Evolutionary conservation across 2,329 filamentous ascomycete genomes (phyloP).

Genomic region (Talaromyces sp.): DNA sequence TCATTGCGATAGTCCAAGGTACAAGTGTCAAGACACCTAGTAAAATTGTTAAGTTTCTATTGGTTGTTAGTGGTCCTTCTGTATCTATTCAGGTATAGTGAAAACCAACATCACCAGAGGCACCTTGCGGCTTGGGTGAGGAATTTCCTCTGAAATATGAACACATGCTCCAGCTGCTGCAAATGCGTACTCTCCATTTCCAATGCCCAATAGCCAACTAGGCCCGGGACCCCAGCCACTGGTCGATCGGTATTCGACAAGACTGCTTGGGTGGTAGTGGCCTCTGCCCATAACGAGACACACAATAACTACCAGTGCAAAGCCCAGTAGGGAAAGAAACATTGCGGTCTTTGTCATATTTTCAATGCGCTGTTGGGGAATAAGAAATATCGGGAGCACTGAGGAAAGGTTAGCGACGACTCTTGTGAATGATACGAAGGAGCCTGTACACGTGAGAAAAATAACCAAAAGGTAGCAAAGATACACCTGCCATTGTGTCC

Average conservation of each 20-base stretch:
- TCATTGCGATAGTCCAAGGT: neutral
- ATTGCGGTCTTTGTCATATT: conserved; percentile 14
- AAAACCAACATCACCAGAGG: conserved; percentile 21
- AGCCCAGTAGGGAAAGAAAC: conserved; percentile 11
- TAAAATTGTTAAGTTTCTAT: conserved; percentile 23
- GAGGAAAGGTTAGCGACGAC: neutral
- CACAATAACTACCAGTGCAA: conserved; percentile 11
- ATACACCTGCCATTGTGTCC: conserved; percentile 22
- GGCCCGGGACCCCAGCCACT: conserved; percentile 8
- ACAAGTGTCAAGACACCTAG: neutral
- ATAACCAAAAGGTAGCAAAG: conserved; percentile 18
- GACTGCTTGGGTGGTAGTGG: neutral
- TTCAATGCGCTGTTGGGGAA: conserved; percentile 13
- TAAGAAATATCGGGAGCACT: conserved; percentile 21
- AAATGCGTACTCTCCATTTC: conserved; percentile 18
- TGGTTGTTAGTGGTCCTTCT: too few species aligned
- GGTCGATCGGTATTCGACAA: neutral
- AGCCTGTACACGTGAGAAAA: conserved; percentile 5
- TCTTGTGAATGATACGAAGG: neutral
- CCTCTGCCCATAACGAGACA: conserved; percentile 17
- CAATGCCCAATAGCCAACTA: conserved; percentile 20
- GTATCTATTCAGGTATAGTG: too few species aligned
- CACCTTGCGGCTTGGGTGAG: conserved; percentile 15
- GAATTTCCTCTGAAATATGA: conserved; percentile 23
- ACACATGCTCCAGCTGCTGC: conserved; percentile 13